A percentile compares a stretch with the other conserved stretches of the same genome.
phyloP scores from a whole-genome alignment of 2,329 filamentous ascomycete genomes.

The Epichloe sylvatica region DNA sequence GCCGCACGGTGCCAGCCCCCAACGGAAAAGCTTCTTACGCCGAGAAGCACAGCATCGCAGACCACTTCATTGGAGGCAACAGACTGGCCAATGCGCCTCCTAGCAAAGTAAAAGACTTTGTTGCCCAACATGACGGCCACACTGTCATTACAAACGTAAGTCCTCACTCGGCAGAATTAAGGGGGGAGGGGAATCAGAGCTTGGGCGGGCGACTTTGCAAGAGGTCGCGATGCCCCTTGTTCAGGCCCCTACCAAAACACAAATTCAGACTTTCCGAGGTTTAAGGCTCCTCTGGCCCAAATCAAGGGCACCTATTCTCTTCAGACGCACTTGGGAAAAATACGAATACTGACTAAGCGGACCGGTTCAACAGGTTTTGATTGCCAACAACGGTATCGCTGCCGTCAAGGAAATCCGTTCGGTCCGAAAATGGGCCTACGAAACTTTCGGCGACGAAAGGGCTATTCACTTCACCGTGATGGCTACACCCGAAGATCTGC shows the following conservation, averaged over 20 bases:
- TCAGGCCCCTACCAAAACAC: no score
- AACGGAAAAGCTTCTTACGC: slow-evolving; percentile 56
- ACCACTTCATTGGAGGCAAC: slow-evolving; percentile 97
- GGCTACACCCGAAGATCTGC: slow-evolving; percentile 95
- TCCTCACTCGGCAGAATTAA: slow-evolving; percentile 4
- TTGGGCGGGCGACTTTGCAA: not conserved
- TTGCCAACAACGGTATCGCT: slow-evolving; percentile 99
- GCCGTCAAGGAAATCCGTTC: slow-evolving; percentile 99
- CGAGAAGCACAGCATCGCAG: slow-evolving; percentile 66
- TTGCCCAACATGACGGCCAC: slow-evolving; percentile 76
- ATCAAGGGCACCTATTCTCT: not conserved
- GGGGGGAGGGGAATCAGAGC: not conserved
- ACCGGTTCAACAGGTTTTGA: slow-evolving; percentile 56
- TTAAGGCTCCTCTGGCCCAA: not conserved
- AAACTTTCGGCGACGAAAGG: slow-evolving; percentile 95
- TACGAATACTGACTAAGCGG: not conserved
- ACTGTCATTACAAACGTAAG: slow-evolving; percentile 96
- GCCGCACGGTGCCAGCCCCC: slow-evolving; percentile 35
- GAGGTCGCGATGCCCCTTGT: not conserved
- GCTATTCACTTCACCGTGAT: slow-evolving; percentile 99
- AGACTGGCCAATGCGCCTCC: slow-evolving; percentile 66
- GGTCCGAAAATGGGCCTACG: slow-evolving; percentile 99
- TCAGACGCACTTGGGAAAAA: no score
- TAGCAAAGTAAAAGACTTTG: slow-evolving; percentile 92
- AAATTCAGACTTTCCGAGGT: no score